A percentile compares a stretch with the other conserved stretches of the same genome.
These are phyloP conservation scores for Termitomyces sp. DNA, from an alignment of 768 basidiomycete genomes.

Conservation along the genomic window DNA sequence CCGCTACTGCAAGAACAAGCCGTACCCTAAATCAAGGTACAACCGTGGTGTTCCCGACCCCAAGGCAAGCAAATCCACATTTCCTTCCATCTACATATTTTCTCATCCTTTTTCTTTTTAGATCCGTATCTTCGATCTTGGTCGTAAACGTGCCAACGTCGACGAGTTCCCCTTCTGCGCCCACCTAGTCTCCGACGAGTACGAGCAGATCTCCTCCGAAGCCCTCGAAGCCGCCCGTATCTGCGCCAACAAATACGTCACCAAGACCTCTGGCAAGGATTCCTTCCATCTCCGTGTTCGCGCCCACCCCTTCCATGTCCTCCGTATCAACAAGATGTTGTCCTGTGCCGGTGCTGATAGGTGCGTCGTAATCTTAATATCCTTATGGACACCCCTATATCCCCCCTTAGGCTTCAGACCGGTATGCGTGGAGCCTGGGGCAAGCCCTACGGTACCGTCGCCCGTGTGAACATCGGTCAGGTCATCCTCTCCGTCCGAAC, in stretches of 20 bases:
- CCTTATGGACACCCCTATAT: not conserved
- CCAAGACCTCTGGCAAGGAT: slow-evolving; percentile 97
- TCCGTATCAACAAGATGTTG: slow-evolving; percentile 99
- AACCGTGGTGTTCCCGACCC: slow-evolving; percentile 98
- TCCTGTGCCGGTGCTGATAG: slow-evolving; percentile 98
- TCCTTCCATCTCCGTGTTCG: slow-evolving; percentile 98
- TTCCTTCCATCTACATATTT: not conserved
- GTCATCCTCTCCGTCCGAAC: slow-evolving; percentile 85
- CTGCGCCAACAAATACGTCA: slow-evolving; percentile 99
- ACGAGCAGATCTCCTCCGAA: slow-evolving; percentile 94
- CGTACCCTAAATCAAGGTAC: slow-evolving; percentile 92
- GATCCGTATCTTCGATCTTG: slow-evolving; percentile 97
- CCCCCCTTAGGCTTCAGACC: slow-evolving; percentile 71
- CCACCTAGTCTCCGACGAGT: slow-evolving; percentile 97
- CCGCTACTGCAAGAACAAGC: slow-evolving; percentile 99
- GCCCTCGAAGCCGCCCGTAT: slow-evolving; percentile 98
- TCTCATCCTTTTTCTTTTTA: slow-evolving; percentile 23
- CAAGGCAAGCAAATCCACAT: slow-evolving; percentile 50
- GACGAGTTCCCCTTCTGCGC: slow-evolving; percentile 98
- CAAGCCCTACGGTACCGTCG: slow-evolving; percentile 95
- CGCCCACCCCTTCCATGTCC: slow-evolving; percentile 96
- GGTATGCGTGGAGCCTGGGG: slow-evolving; percentile 99
- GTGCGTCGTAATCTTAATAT: slow-evolving; percentile 35
- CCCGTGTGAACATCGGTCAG: slow-evolving; percentile 96
- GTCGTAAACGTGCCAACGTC: slow-evolving; percentile 92